These are phyloP conservation scores for Linderniella brevidens DNA, from an alignment of 257 asterid genomes.

Conservation along the genomic window DNA sequence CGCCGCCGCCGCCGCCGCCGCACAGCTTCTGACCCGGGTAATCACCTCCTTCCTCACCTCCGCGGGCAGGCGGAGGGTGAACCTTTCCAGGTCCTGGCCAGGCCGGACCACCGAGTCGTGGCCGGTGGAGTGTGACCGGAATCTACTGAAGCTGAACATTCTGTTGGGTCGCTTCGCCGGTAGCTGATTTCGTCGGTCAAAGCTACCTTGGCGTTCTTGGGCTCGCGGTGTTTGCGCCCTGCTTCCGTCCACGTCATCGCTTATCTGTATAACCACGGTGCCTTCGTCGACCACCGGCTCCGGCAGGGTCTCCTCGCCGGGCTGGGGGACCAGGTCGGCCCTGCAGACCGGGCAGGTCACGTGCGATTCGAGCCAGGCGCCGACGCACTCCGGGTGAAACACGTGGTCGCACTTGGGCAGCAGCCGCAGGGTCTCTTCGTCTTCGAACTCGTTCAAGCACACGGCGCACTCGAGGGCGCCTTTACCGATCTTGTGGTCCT, in stretches of 20 bases:
- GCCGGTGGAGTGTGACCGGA: slow-evolving; percentile 87
- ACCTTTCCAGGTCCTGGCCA: slow-evolving; percentile 52
- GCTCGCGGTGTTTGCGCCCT: background rate
- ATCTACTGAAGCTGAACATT: slow-evolving; percentile 29
- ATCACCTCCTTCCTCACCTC: slow-evolving; percentile 57
- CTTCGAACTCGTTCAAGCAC: slow-evolving; percentile 74
- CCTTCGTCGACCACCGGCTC: background rate
- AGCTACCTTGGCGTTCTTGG: slow-evolving; percentile 20
- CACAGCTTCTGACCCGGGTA: slow-evolving; percentile 48
- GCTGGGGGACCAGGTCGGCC: slow-evolving; percentile 30
- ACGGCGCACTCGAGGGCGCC: slow-evolving; percentile 84
- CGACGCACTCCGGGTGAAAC: slow-evolving; percentile 82
- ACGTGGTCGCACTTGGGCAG: slow-evolving; percentile 87
- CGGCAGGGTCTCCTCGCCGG: slow-evolving; percentile 19
- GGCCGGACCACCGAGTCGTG: slow-evolving; percentile 56
- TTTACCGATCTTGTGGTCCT: slow-evolving; percentile 67
- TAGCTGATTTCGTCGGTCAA: slow-evolving; percentile 18
- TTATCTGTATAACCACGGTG: slow-evolving; percentile 28
- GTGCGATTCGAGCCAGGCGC: slow-evolving; percentile 76
- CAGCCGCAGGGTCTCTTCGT: slow-evolving; percentile 59
- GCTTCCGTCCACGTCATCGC: slow-evolving; percentile 9
- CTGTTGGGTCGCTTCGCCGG: slow-evolving; percentile 17
- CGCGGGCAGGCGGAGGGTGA: slow-evolving; percentile 49
- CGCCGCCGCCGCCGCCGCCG: slow-evolving; percentile 15
- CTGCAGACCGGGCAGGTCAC: slow-evolving; percentile 93